These are phyloP conservation scores for Heliamphora pulchella DNA, from an alignment of 179 eudicot species.

Conservation along the genomic window DNA sequence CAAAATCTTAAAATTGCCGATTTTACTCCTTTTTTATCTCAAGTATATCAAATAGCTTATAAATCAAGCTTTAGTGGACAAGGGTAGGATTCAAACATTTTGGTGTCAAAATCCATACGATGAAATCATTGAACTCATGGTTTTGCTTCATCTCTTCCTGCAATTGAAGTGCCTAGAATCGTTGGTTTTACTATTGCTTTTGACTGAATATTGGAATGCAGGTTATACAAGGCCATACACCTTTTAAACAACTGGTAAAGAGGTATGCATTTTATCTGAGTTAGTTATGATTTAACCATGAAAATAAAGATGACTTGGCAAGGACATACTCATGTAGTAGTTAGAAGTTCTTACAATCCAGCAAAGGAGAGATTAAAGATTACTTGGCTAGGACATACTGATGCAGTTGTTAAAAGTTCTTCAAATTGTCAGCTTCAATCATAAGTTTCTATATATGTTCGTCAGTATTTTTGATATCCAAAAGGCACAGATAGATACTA, in stretches of 20 bases:
- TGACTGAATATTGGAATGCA: slow-evolving; percentile 27
- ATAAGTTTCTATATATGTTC: no score
- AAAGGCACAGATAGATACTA: no score
- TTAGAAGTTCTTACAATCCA: no score
- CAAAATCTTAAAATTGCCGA: background rate
- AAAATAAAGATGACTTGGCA: background rate
- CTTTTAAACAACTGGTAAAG: slow-evolving; percentile 57
- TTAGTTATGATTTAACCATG: background rate
- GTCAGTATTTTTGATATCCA: no score
- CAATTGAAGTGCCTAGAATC: background rate
- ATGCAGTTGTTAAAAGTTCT: no score
- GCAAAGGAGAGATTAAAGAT: no score
- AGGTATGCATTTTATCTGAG: slow-evolving; percentile 30
- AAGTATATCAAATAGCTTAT: background rate
- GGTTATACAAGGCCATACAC: slow-evolving; percentile 96
- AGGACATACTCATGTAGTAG: background rate
- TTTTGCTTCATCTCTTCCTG: background rate
- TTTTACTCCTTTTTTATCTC: background rate
- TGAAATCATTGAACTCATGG: background rate
- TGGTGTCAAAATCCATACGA: background rate
- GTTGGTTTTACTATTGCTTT: background rate
- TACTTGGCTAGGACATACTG: no score
- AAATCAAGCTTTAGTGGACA: background rate
- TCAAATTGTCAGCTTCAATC: no score
- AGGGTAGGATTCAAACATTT: background rate